phyloP scores from a whole-genome alignment of 2,329 filamentous ascomycete species.

The Aspergillus sp. region DNA sequence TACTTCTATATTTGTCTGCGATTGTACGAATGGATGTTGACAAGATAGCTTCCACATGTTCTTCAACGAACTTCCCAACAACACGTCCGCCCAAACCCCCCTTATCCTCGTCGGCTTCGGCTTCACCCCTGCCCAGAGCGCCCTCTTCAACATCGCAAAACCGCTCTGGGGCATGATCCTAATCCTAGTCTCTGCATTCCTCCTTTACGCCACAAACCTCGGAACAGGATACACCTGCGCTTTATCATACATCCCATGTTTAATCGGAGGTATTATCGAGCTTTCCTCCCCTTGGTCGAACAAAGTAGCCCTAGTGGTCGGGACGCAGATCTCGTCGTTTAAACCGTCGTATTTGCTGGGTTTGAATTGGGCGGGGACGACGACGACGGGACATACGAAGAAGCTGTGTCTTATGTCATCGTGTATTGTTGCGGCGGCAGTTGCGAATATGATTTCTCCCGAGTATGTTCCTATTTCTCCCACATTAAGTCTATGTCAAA shows the following conservation, averaged over 20 bases:
- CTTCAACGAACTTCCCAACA: slow-evolving; percentile 7
- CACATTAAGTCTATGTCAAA: neutral
- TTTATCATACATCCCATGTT: slow-evolving; percentile 5
- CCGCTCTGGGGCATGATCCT: slow-evolving; percentile 5
- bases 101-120: slow-evolving; percentile 6
- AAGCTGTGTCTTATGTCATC: slow-evolving; percentile 6
- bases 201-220: slow-evolving; percentile 3
- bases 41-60: slow-evolving; percentile 5
- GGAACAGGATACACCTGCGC: slow-evolving; percentile 6
- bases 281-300: slow-evolving; percentile 14
- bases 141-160: slow-evolving; percentile 6
- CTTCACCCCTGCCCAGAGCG: slow-evolving; percentile 5
- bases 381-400: slow-evolving; percentile 7
- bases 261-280: slow-evolving; percentile 5
- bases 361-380: slow-evolving; percentile 17
- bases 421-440: slow-evolving; percentile 6
- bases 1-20: neutral
- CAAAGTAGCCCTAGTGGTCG: slow-evolving; percentile 22
- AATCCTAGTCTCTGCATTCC: slow-evolving; percentile 1
- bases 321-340: slow-evolving; percentile 24
- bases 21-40: too few relatives aligned
- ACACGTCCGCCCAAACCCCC: slow-evolving; percentile 4
- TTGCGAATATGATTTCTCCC: slow-evolving; percentile 21
- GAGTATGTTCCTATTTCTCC: slow-evolving; percentile 12
- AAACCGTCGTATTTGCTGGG: slow-evolving; percentile 23